A percentile compares a stretch with the other conserved stretches of the same genome.
Conservation (phyloP, 352 stramenopile genomes). For the Pythium vanterpoolii region DNA sequence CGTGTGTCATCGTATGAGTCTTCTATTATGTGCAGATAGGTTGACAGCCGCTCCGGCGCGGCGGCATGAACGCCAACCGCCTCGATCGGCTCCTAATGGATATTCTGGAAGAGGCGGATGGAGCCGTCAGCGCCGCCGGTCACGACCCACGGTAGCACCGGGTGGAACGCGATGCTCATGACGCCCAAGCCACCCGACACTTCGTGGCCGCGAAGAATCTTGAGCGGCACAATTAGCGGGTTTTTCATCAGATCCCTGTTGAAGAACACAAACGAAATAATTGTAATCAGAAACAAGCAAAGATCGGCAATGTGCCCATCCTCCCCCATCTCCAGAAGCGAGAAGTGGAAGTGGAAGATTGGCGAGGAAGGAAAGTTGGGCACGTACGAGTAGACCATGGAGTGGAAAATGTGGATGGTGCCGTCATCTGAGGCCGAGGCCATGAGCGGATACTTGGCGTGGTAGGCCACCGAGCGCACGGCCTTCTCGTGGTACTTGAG, state of each 20-base stretch:
- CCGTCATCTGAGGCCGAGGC: constrained; percentile 98
- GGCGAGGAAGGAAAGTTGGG: background rate
- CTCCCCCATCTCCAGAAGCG: background rate
- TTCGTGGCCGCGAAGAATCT: constrained; percentile 95
- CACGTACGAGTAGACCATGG: constrained; percentile 98
- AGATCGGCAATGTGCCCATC: constrained; percentile 8
- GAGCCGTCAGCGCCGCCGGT: constrained; percentile 93
- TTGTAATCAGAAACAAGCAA: constrained; percentile 1
- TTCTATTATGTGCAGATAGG: constrained; percentile 24
- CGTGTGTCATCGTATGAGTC: background rate
- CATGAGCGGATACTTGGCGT: constrained; percentile 98
- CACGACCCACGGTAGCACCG: constrained; percentile 94
- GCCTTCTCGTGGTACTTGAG: constrained; percentile 99
- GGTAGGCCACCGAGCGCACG: constrained; percentile 92
- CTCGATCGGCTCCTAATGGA: constrained; percentile 68
- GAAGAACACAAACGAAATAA: constrained; percentile 6
- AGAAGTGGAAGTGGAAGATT: background rate
- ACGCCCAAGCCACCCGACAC: constrained; percentile 94
- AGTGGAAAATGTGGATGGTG: constrained; percentile 99
- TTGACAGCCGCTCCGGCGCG: constrained; percentile 9
- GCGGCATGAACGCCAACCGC: background rate
- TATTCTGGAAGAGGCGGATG: constrained; percentile 97
- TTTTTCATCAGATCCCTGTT: constrained; percentile 97
- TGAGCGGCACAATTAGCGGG: constrained; percentile 98
- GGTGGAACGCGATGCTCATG: constrained; percentile 96